A percentile compares a stretch with the other conserved stretches of the same genome.
These are phyloP conservation scores for Volvox africanus DNA, from an alignment of 139 green algal genomes.

Conservation along the genomic window DNA sequence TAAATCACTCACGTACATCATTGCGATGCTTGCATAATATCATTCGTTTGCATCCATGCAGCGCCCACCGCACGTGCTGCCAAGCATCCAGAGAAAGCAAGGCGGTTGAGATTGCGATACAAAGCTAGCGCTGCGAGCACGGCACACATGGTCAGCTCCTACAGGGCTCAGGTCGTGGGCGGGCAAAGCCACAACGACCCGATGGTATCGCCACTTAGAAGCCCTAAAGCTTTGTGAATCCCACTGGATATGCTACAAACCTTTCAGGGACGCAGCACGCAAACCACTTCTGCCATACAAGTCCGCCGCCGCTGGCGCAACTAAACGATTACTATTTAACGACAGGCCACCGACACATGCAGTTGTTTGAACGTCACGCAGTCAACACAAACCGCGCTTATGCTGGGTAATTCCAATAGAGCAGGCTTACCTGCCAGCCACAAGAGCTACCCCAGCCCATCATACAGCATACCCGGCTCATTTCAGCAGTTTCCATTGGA, in stretches of 20 bases:
- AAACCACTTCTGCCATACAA: neutral
- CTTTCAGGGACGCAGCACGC: neutral
- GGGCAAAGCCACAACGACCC: conserved; percentile 45
- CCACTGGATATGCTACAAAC: neutral
- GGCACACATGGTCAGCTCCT: neutral
- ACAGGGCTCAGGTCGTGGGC: neutral
- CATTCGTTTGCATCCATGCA: conserved; percentile 34
- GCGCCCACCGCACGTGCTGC: neutral
- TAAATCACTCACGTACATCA: conserved; percentile 52
- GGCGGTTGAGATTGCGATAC: neutral
- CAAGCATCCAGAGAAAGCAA: neutral
- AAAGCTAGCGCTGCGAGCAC: neutral
- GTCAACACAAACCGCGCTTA: neutral
- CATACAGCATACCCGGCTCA: conserved; percentile 4
- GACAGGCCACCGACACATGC: conserved; percentile 20
- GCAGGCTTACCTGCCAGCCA: neutral
- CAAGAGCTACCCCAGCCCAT: neutral
- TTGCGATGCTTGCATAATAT: conserved; percentile 34
- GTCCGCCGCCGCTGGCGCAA: neutral
- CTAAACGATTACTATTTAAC: conserved; percentile 26
- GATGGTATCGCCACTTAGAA: neutral
- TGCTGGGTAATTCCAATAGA: neutral
- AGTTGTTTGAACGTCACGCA: neutral
- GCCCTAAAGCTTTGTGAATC: neutral
- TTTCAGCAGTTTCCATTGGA: conserved; percentile 4